Evolutionary conservation across 2,329 filamentous ascomycete species (phyloP).

Genomic region (Bipolaris bicolor): DNA sequence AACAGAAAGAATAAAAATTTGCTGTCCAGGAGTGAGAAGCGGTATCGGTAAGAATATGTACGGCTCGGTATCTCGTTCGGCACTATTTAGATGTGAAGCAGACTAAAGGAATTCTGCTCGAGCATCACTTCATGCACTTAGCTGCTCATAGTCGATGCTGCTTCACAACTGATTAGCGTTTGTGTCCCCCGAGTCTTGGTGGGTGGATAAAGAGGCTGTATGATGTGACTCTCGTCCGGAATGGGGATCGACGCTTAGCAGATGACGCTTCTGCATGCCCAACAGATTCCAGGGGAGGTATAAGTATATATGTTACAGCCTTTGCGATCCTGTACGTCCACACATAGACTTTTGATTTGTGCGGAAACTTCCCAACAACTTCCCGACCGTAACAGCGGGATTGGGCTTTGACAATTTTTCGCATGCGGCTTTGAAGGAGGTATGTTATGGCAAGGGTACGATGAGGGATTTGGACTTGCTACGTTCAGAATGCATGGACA

Average conservation of each 20-base stretch:
- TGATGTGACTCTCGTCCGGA: background rate
- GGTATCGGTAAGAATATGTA: constrained; percentile 7
- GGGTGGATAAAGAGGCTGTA: no score
- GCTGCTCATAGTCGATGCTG: background rate
- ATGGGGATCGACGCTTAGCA: background rate
- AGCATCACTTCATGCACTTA: background rate
- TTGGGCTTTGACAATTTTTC: no score
- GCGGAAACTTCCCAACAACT: no score
- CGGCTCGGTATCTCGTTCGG: constrained; percentile 5
- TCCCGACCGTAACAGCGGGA: no score
- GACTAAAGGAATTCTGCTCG: constrained; percentile 1
- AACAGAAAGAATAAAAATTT: background rate
- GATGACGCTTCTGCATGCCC: background rate
- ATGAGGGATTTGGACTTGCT: no score
- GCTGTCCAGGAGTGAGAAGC: background rate
- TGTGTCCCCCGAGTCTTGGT: background rate
- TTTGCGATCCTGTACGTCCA: no score
- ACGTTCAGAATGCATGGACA: no score
- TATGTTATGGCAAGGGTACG: no score
- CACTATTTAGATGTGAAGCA: background rate
- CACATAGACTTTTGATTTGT: no score
- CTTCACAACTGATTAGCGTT: background rate
- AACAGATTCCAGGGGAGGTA: background rate
- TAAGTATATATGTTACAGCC: background rate
- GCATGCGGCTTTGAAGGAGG: no score